phyloP scores from a whole-genome alignment of 441 rosid species.

The Corymbia calophylla region DNA sequence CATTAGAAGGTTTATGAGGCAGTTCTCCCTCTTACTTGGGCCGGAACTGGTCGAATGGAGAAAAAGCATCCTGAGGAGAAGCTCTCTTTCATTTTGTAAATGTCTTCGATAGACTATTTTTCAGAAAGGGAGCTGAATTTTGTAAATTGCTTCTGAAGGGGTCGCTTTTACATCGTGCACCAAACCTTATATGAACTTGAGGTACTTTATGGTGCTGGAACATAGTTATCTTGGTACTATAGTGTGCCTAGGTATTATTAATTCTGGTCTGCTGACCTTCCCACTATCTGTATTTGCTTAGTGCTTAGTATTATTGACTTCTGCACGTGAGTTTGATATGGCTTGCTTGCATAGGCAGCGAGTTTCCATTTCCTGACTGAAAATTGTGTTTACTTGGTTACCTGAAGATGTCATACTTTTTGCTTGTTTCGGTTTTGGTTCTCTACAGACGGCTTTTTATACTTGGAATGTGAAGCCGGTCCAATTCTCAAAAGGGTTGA shows the following conservation, averaged over 20 bases:
- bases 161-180: background rate
- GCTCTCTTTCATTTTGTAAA: background rate
- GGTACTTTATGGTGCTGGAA: background rate
- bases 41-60: background rate
- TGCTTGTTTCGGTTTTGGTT: background rate
- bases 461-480: background rate
- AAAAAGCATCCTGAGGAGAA: background rate
- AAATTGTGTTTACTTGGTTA: background rate
- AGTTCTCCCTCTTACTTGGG: background rate
- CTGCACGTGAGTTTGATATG: background rate
- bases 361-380: background rate
- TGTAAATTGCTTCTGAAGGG: background rate
- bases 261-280: background rate
- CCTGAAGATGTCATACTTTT: background rate
- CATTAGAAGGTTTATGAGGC: background rate
- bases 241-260: background rate
- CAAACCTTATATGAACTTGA: background rate
- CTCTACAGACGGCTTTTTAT: background rate
- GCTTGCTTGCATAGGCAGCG: background rate
- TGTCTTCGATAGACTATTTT: background rate
- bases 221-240: background rate
- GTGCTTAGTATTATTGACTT: background rate
- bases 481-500: background rate
- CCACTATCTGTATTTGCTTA: background rate
- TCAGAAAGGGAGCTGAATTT: background rate